phyloP scores from a whole-genome alignment of 78 protist species.

The Protostelium mycophagum region DNA sequence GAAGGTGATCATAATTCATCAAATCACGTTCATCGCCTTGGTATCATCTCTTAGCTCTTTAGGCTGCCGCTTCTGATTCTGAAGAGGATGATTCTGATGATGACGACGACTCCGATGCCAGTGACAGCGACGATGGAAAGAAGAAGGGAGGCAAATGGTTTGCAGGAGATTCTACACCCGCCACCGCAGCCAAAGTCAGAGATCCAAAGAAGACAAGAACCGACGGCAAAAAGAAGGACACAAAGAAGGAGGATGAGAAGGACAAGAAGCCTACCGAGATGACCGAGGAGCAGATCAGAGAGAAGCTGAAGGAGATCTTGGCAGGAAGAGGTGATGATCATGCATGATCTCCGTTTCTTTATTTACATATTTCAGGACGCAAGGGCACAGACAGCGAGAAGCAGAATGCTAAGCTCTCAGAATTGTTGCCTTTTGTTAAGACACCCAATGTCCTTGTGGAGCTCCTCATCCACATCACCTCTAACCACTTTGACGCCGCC shows the following conservation, averaged over 20 bases:
- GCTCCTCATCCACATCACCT: constrained; percentile 36
- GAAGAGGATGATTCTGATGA: background rate
- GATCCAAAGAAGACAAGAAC: background rate
- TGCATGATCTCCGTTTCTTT: no score
- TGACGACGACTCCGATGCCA: background rate
- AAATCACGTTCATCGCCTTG: background rate
- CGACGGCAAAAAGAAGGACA: background rate
- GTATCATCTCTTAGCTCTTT: background rate
- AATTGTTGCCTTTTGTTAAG: constrained; percentile 8
- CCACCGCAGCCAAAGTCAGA: constrained; percentile 2
- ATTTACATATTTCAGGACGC: no score
- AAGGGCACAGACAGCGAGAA: constrained; percentile 38
- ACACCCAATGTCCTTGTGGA: constrained; percentile 38
- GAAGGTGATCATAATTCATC: no score
- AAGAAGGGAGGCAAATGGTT: background rate
- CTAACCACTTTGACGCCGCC: constrained; percentile 56
- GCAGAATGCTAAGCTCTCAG: constrained; percentile 29
- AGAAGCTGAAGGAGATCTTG: constrained; percentile 43
- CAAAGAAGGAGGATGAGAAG: constrained; percentile 5
- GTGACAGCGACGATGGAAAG: background rate
- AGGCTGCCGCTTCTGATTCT: background rate
- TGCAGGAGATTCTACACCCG: background rate
- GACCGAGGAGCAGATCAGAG: constrained; percentile 22
- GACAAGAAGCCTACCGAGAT: constrained; percentile 4
- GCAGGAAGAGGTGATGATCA: constrained; percentile 26